Base-by-base conservation (phyloP, 768 basidiomycete species). In the Panellus pusillus region DNA sequence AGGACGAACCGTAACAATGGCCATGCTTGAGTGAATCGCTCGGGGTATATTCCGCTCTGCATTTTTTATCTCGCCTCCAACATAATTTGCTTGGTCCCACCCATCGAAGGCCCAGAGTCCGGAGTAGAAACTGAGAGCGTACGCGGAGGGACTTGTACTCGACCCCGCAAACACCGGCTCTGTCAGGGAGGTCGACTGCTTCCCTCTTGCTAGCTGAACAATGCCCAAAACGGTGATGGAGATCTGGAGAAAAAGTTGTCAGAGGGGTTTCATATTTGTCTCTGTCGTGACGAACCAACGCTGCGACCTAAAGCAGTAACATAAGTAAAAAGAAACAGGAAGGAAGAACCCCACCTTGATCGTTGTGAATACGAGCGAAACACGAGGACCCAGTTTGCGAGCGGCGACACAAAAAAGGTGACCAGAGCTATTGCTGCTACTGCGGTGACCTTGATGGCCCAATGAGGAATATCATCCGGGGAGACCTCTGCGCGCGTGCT, bases 21-120 rank as follows among this genome's bases (percentile, higher is more conserved):
- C 68, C 93, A 98, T 95, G 64, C 93, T 96, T n/a, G 78, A 74
- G 66, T 98, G 94, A 39, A 98, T 92, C 1, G 87, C 86, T 52
- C 87, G 77, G 2, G 95, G 95, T 43, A 98, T 87, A 63, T 94
- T 93, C 65, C 83, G 89, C 64, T 87, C 82, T 2, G 91, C 85
- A 55, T 87, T 81, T 49, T 77, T 73, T 73, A 98, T 90, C 69
- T 93, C 93, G 27, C 91, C 95, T 13, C 89, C 91, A 14, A 98
- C 91, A 58, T 89, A 96, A 66, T 93, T 94, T 27, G 82, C 87
- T 70, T 91, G 89, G 64, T 95, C 95, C 94, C 94, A 99, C 0
- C 96, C 96, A 68, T 94, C 94, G 60, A 92, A 94, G 2, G 94
- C 94, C 92, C 90, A 98, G 4, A 98, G 73, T 3, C 93, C 92